Evolutionary conservation across 2,329 filamentous ascomycete genomes (phyloP).

Genomic region (Pseudopithomyces maydicus): DNA sequence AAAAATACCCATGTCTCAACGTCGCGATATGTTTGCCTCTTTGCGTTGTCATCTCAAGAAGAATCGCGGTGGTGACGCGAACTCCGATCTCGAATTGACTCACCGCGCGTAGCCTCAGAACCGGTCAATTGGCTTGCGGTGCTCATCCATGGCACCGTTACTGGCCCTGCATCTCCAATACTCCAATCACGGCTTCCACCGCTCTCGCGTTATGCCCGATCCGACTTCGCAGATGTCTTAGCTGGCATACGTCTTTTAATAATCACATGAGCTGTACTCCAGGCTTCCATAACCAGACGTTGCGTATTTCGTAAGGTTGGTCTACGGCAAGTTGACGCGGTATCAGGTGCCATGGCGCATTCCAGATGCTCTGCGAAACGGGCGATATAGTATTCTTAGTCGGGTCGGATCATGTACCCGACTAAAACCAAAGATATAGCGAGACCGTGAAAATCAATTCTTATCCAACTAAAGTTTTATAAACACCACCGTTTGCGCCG

Average conservation of each 20-base stretch:
- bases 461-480: not conserved
- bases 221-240: not conserved
- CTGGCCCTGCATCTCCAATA: not conserved
- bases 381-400: conserved; percentile 1
- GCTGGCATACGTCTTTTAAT: not conserved
- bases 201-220: not conserved
- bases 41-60: not conserved
- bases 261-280: not conserved
- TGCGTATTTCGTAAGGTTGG: not conserved
- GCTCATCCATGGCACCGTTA: not conserved
- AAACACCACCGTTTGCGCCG: not conserved
- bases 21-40: not conserved
- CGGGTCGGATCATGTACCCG: not conserved
- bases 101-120: conserved; percentile 6
- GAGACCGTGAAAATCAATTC: not conserved
- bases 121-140: not conserved
- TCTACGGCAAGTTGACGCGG: conserved; percentile 3
- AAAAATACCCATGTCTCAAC: conserved; percentile 4
- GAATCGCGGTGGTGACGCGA: conserved; percentile 2
- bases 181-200: not conserved
- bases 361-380: not conserved
- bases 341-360: conserved; percentile 10
- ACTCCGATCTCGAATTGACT: conserved; percentile 7
- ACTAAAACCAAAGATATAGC: not conserved
- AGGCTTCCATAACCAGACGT: not conserved